A percentile compares a stretch with the other conserved stretches of the same genome.
Evolutionary conservation across 495 filamentous ascomycete genomes (phyloP).

Genomic region (Recurvomyces mirabilis): DNA sequence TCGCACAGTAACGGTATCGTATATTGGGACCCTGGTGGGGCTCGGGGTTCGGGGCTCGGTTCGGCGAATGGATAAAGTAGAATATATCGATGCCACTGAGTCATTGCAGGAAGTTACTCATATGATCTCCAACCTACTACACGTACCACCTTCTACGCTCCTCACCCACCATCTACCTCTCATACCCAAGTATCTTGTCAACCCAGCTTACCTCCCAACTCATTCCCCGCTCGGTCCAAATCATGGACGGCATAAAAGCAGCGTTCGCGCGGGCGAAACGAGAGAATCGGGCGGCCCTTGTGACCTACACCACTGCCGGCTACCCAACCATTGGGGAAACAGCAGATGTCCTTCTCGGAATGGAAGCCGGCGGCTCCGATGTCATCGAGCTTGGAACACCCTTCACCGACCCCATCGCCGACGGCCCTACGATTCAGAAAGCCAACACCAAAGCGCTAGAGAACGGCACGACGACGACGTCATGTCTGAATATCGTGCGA

Average conservation of each 20-base stretch:
- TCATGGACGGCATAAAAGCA: slow-evolving; percentile 69
- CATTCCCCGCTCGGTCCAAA: not conserved
- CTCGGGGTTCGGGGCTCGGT: no score
- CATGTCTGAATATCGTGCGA: slow-evolving; percentile 67
- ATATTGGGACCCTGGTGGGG: no score
- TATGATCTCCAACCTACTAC: no score
- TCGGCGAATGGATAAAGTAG: no score
- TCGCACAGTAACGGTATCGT: no score
- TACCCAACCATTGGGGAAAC: slow-evolving; percentile 77
- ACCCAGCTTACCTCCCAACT: no score
- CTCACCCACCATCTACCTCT: no score
- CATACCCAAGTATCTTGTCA: no score
- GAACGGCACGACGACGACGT: slow-evolving; percentile 75
- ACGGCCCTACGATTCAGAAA: slow-evolving; percentile 24
- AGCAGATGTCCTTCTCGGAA: slow-evolving; percentile 68
- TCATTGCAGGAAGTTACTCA: no score
- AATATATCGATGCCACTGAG: no score
- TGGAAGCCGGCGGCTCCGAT: slow-evolving; percentile 92
- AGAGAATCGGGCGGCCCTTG: slow-evolving; percentile 49
- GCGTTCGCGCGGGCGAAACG: slow-evolving; percentile 55
- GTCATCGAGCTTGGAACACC: slow-evolving; percentile 80
- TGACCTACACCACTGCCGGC: slow-evolving; percentile 93
- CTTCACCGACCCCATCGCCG: slow-evolving; percentile 78
- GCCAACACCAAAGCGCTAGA: slow-evolving; percentile 75
- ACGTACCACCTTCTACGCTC: no score